phyloP scores from a whole-genome alignment of 805 yeast genomes.

The Myxozyma geophila region DNA sequence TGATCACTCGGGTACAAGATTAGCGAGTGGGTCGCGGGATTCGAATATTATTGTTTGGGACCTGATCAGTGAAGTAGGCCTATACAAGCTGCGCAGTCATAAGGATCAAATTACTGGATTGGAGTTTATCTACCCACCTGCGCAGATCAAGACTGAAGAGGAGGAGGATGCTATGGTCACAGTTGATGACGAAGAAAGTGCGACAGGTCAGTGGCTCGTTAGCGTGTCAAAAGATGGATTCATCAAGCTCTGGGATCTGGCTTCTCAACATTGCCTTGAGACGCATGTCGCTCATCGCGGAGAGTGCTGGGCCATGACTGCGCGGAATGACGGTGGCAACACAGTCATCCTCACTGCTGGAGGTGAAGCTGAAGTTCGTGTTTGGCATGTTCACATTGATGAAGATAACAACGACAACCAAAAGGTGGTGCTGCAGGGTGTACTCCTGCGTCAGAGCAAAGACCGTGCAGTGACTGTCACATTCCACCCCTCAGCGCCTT shows the following conservation, averaged over 20 bases:
- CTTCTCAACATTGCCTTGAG: constrained; percentile 86
- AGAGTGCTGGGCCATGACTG: constrained; percentile 86
- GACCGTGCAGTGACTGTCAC: constrained; percentile 66
- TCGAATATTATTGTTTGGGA: constrained; percentile 91
- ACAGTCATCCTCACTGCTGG: constrained; percentile 69
- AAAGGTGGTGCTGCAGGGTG: constrained; percentile 63
- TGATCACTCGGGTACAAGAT: constrained; percentile 80
- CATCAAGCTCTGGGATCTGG: constrained; percentile 90
- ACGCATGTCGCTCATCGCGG: constrained; percentile 92
- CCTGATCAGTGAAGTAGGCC: constrained; percentile 86
- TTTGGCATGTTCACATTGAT: constrained; percentile 69
- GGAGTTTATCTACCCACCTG: constrained; percentile 50
- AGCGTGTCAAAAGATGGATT: constrained; percentile 88
- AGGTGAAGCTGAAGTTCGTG: constrained; percentile 76
- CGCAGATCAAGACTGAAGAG: constrained; percentile 38
- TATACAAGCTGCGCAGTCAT: constrained; percentile 85
- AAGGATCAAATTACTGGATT: constrained; percentile 85
- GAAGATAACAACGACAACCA: constrained; percentile 53
- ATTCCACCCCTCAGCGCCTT: constrained; percentile 52
- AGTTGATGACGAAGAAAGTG: constrained; percentile 27
- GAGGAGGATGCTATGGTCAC: constrained; percentile 28
- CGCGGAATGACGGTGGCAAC: constrained; percentile 39
- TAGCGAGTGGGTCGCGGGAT: constrained; percentile 86
- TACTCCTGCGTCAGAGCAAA: constrained; percentile 57
- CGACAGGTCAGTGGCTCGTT: constrained; percentile 71